Evolutionary conservation across 345 rosid species (phyloP).

Genomic region (Syzygium aromaticum): DNA sequence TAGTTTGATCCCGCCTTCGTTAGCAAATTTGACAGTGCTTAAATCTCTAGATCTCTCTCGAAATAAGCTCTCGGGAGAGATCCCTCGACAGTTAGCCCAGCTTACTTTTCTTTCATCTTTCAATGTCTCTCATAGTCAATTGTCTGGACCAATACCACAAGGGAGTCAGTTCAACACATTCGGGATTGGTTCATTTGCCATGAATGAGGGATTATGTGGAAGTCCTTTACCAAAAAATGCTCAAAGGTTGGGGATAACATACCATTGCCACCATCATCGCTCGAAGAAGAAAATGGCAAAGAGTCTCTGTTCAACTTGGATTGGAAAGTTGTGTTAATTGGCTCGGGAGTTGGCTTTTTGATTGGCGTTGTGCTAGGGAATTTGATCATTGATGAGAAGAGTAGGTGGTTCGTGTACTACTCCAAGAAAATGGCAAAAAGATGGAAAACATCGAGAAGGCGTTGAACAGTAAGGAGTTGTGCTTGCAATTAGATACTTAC

Average conservation of each 20-base stretch:
- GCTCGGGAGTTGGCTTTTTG: background rate
- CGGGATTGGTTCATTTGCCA: background rate
- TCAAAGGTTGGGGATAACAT: background rate
- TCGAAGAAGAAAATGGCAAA: background rate
- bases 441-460: background rate
- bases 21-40: background rate
- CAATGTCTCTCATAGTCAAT: background rate
- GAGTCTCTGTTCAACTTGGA: background rate
- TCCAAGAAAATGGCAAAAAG: background rate
- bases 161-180: constrained; percentile 4
- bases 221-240: background rate
- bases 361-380: background rate
- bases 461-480: too few relatives aligned
- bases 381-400: background rate
- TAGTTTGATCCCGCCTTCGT: background rate
- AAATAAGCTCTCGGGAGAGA: background rate
- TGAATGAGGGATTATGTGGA: constrained; percentile 2
- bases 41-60: background rate
- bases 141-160: background rate
- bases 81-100: background rate
- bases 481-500: too few relatives aligned
- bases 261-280: background rate
- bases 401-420: background rate
- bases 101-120: background rate
- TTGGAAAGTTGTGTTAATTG: background rate